Evolutionary conservation across 106 monocot genomes (phyloP), one percentile per base, ranked within the genome.

Genomic region (Allium cepa): DNA sequence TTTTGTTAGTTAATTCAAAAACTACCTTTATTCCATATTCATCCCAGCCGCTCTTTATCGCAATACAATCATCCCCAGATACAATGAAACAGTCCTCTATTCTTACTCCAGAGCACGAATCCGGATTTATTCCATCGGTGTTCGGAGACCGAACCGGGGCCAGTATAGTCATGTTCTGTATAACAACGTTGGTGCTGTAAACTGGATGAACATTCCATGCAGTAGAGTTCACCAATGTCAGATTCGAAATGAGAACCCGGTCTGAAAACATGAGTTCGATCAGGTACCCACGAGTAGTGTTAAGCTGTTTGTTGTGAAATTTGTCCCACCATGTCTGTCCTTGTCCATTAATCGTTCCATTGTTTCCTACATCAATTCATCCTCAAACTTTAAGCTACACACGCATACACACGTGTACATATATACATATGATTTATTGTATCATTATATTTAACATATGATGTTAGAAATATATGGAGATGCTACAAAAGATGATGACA

Each of bases 21-120:
- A 22, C 22, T 36, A 36, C 36, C 10, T 81, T 49, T 53, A 95
- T 91, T 17, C 95, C 95, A 60, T 91, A 95, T 79, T 95, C 83
- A 53, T 95, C 94, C 94, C 94, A 95, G 2, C 94, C 94, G 57
- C 91, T 91, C 77, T 95, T 95, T 56, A 95, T 81, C 14, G 94
- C 91, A 4, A 95, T 72, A 69, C 94, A 95, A 72, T 95, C 94
- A 64, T 91, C 94, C 22, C 90, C 91, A 53, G 91, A 91, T 28
- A 91, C 83, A 11, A 95, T 68, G 75, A 81, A 91, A 66, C 88
- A 83, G 79, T 91, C 83, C 79, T 95, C 85, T 55, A 95, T 95
- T 17, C 45, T 69, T 9, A 91, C 95, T 12, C 88, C 69, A 13
- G 88, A 87, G 73, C 91, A 91, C 1, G 95, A 95, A 64, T 95